These are phyloP conservation scores for Mucor irregularis DNA, from an alignment of 371 early-diverging fungal genomes.

Conservation along the genomic window DNA sequence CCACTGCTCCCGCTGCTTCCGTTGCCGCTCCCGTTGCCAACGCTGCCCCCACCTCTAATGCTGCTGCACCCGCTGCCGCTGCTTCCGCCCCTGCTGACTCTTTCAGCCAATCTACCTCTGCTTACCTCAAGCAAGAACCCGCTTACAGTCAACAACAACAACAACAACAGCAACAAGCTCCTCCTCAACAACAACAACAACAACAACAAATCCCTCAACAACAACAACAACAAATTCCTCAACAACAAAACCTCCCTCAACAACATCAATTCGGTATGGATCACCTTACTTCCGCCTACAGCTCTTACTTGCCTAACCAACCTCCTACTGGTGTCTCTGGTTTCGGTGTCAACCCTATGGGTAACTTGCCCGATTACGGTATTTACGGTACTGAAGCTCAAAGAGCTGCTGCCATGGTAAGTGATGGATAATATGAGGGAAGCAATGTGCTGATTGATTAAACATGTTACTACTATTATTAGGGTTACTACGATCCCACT, in stretches of 20 bases:
- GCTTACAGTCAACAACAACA: constrained; percentile 22
- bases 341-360: constrained; percentile 75
- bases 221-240: constrained; percentile 21
- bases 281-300: constrained; percentile 58
- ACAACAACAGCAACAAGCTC: constrained; percentile 20
- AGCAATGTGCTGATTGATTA: not conserved
- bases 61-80: not conserved
- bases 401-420: constrained; percentile 52
- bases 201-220: constrained; percentile 5
- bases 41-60: constrained; percentile 1
- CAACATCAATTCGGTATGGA: constrained; percentile 52
- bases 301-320: constrained; percentile 58
- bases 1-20: constrained; percentile 8
- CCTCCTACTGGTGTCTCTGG: constrained; percentile 60
- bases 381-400: constrained; percentile 50
- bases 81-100: not conserved
- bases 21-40: constrained; percentile 13
- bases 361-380: constrained; percentile 57
- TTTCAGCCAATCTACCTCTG: constrained; percentile 8
- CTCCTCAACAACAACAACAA: constrained; percentile 7
- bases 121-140: constrained; percentile 21
- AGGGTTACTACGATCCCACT: constrained; percentile 62
- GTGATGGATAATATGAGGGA: constrained; percentile 8
- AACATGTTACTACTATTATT: no score
- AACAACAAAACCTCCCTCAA: constrained; percentile 25